Percentiles rank a stretch among this genome's conserved stretches.
phyloP scores from a whole-genome alignment of 164 flowering plant species.

The Dillenia turbinata region DNA sequence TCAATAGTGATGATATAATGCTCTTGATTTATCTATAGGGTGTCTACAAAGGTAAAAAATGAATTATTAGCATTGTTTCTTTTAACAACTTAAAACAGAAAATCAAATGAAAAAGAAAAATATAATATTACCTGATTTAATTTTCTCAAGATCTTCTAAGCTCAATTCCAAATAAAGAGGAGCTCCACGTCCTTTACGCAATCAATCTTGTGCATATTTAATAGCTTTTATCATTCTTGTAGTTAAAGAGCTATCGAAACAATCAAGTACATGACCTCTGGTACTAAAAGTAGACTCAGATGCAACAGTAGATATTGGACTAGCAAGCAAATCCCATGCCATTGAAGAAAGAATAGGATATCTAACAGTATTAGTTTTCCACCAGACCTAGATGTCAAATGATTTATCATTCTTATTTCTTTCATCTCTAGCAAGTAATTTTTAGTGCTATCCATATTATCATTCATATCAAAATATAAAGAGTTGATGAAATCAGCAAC shows the following conservation, averaged over 20 bases:
- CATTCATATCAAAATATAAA: background rate
- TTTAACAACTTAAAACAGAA: too few species aligned
- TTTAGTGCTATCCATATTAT: background rate
- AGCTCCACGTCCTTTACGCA: too few species aligned
- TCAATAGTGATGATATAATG: too few species aligned
- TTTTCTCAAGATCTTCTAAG: background rate
- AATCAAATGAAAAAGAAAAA: too few species aligned
- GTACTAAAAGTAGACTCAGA: conserved; percentile 14
- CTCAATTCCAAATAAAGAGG: background rate
- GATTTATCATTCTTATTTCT: background rate
- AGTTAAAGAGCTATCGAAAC: background rate
- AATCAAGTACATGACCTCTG: background rate
- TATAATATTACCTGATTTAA: background rate
- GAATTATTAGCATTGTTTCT: too few species aligned
- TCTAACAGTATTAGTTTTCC: background rate
- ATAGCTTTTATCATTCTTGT: conserved; percentile 11
- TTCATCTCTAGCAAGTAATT: background rate
- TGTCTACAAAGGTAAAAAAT: too few species aligned
- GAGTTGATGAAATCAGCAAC: background rate
- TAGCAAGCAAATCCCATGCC: background rate
- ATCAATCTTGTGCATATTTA: background rate
- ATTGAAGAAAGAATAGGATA: background rate
- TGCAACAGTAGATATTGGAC: conserved; percentile 3
- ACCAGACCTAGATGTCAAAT: conserved; percentile 7
- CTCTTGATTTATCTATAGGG: too few species aligned